Evolutionary conservation across 2,329 filamentous ascomycete species (phyloP).

Genomic region (Pezicula radicicola): DNA sequence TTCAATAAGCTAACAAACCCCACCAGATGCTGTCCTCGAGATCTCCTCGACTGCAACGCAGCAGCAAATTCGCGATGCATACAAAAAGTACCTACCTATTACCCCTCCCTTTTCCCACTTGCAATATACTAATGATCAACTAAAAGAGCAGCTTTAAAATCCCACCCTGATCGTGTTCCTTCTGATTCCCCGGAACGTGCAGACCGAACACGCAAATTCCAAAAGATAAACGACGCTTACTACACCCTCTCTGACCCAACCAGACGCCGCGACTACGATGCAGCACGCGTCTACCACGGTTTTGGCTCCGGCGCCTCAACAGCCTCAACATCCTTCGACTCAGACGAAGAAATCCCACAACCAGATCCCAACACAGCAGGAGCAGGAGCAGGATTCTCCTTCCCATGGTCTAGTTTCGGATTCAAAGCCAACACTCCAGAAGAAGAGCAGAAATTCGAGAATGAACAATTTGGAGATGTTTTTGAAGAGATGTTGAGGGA

Average conservation of each 20-base stretch:
- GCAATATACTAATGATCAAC: background rate
- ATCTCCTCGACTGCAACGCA: constrained; percentile 70
- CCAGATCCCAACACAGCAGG: constrained; percentile 36
- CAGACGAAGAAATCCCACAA: constrained; percentile 36
- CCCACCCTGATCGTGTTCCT: constrained; percentile 88
- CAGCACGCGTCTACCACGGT: constrained; percentile 60
- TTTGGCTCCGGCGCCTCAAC: constrained; percentile 37
- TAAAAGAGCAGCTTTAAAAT: constrained; percentile 77
- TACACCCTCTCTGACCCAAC: constrained; percentile 80
- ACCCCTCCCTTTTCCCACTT: background rate
- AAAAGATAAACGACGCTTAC: constrained; percentile 90
- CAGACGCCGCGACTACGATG: constrained; percentile 81
- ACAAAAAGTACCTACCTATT: constrained; percentile 68
- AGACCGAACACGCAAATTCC: constrained; percentile 81
- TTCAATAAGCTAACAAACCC: constrained; percentile 5
- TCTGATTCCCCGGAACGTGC: constrained; percentile 79
- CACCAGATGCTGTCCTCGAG: constrained; percentile 69
- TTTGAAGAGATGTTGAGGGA: constrained; percentile 91
- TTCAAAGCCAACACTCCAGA: constrained; percentile 44
- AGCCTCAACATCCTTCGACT: constrained; percentile 39
- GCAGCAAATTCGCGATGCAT: constrained; percentile 87
- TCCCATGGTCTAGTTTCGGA: constrained; percentile 73
- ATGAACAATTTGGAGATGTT: constrained; percentile 82
- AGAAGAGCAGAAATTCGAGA: constrained; percentile 58
- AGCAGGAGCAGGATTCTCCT: constrained; percentile 41